Evolutionary conservation across 2,329 filamentous ascomycete species (phyloP).

Genomic region (Aureobasidium leucospermi): DNA sequence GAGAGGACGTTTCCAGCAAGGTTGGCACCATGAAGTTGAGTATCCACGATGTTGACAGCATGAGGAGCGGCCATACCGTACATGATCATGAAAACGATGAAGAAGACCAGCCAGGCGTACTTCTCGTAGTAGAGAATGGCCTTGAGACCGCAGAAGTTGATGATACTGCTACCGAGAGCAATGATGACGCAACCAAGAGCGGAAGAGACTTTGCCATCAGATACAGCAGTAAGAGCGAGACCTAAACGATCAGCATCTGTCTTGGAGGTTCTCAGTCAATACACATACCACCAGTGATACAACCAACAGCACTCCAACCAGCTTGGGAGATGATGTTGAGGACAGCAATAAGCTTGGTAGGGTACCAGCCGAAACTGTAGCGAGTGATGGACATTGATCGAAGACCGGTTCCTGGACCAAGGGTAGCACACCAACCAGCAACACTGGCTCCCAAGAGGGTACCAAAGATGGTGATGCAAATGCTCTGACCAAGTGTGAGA

Average conservation of each 20-base stretch:
- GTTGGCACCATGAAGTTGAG: conserved; percentile 23
- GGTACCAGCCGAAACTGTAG: conserved; percentile 46
- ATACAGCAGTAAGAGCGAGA: conserved; percentile 34
- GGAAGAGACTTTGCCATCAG: conserved; percentile 36
- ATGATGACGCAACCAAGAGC: conserved; percentile 39
- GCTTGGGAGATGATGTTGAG: conserved; percentile 42
- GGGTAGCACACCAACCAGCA: conserved; percentile 27
- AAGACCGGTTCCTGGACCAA: conserved; percentile 30
- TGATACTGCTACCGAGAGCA: conserved; percentile 29
- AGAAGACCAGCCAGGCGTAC: conserved; percentile 42
- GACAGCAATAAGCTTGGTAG: conserved; percentile 40
- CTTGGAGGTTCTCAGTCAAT: not conserved
- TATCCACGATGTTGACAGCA: conserved; percentile 31
- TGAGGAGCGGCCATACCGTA: conserved; percentile 40
- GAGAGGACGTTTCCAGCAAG: conserved; percentile 24
- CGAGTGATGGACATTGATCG: conserved; percentile 39
- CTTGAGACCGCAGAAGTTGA: conserved; percentile 36
- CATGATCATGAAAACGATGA: conserved; percentile 42
- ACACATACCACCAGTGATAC: conserved; percentile 33
- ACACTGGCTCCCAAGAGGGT: conserved; percentile 27
- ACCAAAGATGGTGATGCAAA: conserved; percentile 26
- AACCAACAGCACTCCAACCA: conserved; percentile 36
- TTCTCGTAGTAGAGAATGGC: conserved; percentile 42
- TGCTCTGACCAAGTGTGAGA: conserved; percentile 36
- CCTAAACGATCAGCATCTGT: conserved; percentile 8